phyloP scores from a whole-genome alignment of 345 rosid species.

The Populus ilicifolia region DNA sequence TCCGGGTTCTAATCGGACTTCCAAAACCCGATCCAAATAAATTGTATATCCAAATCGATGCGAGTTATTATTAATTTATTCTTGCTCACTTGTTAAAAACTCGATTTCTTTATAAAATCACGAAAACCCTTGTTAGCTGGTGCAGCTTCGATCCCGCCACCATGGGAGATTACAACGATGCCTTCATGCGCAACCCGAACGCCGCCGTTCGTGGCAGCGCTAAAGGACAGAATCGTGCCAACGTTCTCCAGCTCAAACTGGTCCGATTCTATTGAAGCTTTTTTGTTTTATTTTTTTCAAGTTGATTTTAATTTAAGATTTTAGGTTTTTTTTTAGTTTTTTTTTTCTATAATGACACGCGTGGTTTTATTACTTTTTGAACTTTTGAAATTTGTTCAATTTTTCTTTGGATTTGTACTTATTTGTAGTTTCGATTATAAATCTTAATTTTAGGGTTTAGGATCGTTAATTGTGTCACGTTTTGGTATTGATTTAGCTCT shows the following conservation, averaged over 20 bases:
- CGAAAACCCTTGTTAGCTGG: constrained; percentile 30
- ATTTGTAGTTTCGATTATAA: neutral
- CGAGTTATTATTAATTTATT: neutral
- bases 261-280: constrained; percentile 25
- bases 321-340: neutral
- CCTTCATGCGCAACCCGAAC: constrained; percentile 83
- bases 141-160: constrained; percentile 14
- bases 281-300: neutral
- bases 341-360: neutral
- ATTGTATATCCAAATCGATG: neutral
- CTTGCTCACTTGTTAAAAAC: neutral
- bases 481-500: neutral
- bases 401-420: neutral
- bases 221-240: constrained; percentile 85
- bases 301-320: neutral
- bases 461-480: neutral
- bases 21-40: neutral
- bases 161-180: constrained; percentile 77
- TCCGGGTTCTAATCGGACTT: neutral
- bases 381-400: neutral
- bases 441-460: neutral
- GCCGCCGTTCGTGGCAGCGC: constrained; percentile 77
- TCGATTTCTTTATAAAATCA: neutral
- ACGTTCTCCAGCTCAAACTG: constrained; percentile 95
- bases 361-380: neutral